Percentiles rank a stretch among this genome's conserved stretches.
Conservation (phyloP, 2,329 filamentous ascomycete genomes). For the Claviceps maximensis region DNA sequence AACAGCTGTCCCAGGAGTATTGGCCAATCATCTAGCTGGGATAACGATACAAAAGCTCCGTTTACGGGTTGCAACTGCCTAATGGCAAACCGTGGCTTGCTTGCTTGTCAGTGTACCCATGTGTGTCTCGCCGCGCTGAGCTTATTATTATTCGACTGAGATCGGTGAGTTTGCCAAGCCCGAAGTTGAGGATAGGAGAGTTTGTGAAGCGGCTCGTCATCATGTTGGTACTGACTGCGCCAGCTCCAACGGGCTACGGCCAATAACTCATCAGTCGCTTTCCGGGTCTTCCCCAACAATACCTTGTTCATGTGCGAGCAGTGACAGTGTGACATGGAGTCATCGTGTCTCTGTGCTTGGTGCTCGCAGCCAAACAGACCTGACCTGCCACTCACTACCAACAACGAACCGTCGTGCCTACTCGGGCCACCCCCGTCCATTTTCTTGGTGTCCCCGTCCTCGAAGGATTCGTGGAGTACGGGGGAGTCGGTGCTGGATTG, state of each 20-base stretch:
- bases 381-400: background rate
- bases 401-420: background rate
- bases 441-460: too few relatives aligned
- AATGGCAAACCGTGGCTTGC: slow-evolving; percentile 2
- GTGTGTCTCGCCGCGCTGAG: background rate
- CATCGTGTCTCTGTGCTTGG: background rate
- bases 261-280: background rate
- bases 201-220: background rate
- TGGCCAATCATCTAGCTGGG: slow-evolving; percentile 3
- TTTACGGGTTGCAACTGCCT: slow-evolving; percentile 4
- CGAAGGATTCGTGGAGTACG: background rate
- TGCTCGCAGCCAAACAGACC: background rate
- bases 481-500: background rate
- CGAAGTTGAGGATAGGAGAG: background rate
- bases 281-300: background rate
- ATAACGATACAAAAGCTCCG: slow-evolving; percentile 3
- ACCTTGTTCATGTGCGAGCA: background rate
- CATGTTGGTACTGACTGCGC: background rate
- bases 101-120: background rate
- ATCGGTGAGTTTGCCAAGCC: slow-evolving; percentile 5
- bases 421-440: background rate
- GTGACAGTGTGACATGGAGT: background rate
- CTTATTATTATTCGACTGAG: slow-evolving; percentile 1
- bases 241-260: background rate
- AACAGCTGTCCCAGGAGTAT: background rate